Evolutionary conservation across 805 yeast species (phyloP), one percentile per base, ranked within the genome.

Genomic region (Schwanniomyces yamadae): DNA sequence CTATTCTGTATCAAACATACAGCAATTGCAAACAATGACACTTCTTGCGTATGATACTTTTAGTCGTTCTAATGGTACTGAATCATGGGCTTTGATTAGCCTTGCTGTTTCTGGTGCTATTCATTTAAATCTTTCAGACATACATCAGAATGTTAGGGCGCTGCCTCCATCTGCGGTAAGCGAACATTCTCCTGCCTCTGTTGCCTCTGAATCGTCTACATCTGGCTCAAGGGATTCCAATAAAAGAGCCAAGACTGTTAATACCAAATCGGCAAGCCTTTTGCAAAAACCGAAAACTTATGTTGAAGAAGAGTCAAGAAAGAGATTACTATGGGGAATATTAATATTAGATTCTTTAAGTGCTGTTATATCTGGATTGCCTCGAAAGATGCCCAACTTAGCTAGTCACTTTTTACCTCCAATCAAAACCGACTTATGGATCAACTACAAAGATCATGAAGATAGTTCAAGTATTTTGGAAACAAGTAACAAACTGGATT

Each of bases 81-180:
- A 46, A 23, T 37, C 49, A 5, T 48, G 50, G 50, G 44, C 50
- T 23, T 17, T 48, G 30, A 34, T 44, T 1, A 44, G 48, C 2
- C 33, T 48, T 13, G 42, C 44, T n/a, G 44, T 36, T 3, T 44
- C 44, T 5, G 52, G 52, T 1, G 41, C 44, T 31, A 36, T 44
- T 20, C 50, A 48, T 31, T 33, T 46, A 10, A 44, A 44, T 8
- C 28, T 48, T 7, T 18, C 36, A 5, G 45, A 42, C n/a, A 40
- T 42, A 23, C 40, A 28, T 13, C 26, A 37, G 1, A 12, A 27
- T 6, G 18, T 21, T 10, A 16, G 20, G 17, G 15, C 29, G 3
- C 10, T 13, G 3, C 31, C 36, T 9, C 29, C 21, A 3, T 19
- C 32, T n/a, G 33, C 23, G 19, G 23, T 16, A 12, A 34, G 15